Base-by-base conservation (phyloP, 1,284 basidiomycete species). In the Exsudoporus floridanus region DNA sequence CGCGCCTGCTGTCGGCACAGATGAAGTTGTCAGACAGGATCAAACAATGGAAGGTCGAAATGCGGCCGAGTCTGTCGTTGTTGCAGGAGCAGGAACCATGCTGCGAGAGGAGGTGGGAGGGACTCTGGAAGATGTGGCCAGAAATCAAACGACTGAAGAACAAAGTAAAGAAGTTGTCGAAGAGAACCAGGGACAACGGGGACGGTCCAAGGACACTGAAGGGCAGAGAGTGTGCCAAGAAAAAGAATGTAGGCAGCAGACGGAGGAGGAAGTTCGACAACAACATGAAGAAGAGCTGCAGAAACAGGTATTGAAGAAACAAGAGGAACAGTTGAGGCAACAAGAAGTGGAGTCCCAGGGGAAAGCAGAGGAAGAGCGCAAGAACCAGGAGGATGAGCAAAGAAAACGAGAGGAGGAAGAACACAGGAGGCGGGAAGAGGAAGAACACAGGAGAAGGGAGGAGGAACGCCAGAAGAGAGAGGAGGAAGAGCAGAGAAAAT, bases 361-460 rank as follows among this genome's bases (percentile, higher is more conserved):
- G 10, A 27, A 34, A 21, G 38, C 53, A 2, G 62, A 63, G 5
- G 51, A 55, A 18, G 51, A 60, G 34, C 53, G 18, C 5, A 49
- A 14, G 13, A 47, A 25, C 35, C n/a, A n/a, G n/a, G n/a, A n/a
- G n/a, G n/a, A n/a, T n/a, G n/a, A n/a, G n/a, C n/a, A n/a, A n/a
- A n/a, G n/a, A n/a, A n/a, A n/a, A n/a, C n/a, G n/a, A 10, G 58
- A 62, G 23, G 73, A 60, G 52, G 74, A 74, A 46, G 56, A 54
- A 2, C 35, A 27, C 7, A 50, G 23, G 13, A 47, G 27, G 35
- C 5, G 18, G 18, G 44, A 51, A 21, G 49, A 45, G 31, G 59
- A 47, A 27, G 46, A 49, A 19, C 35, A 12, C 7, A 59, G 27
- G 14, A 52, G 18, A 16, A 12, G 40, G 28, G 28, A 52, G 7